Conservation (phyloP, 2,329 filamentous ascomycete genomes). For the Aspergillus vadensis region DNA sequence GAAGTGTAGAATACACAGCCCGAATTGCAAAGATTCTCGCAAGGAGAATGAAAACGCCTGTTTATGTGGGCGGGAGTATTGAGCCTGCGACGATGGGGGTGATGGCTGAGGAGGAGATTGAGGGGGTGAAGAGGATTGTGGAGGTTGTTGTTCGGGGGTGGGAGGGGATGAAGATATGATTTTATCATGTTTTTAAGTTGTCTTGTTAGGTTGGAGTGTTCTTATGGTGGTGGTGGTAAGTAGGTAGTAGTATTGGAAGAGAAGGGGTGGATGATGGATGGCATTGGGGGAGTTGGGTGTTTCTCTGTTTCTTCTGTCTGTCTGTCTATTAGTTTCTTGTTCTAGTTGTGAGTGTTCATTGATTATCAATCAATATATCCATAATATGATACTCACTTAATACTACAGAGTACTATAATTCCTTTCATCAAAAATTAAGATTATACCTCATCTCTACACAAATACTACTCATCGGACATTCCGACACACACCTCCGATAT, state of each 20-base stretch:
- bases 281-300: background rate
- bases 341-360: background rate
- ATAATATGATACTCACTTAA: too few species aligned
- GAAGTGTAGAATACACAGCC: conserved; percentile 82
- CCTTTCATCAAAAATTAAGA: too few species aligned
- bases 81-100: conserved; percentile 75
- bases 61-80: conserved; percentile 90
- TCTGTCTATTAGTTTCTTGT: background rate
- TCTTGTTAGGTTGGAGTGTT: background rate
- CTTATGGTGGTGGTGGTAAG: background rate
- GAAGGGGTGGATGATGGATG: background rate
- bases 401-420: too few species aligned
- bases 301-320: background rate
- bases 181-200: background rate
- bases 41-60: conserved; percentile 69
- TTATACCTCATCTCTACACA: too few species aligned
- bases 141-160: conserved; percentile 64
- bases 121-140: conserved; percentile 75
- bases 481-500: too few species aligned
- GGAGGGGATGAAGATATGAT: conserved; percentile 18
- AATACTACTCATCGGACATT: too few species aligned
- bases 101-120: conserved; percentile 90
- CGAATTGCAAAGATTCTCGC: conserved; percentile 81
- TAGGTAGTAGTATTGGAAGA: too few species aligned
- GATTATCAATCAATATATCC: too few species aligned